Base-by-base conservation (phyloP, 2,329 filamentous ascomycete species). In the Calycina herbarum region DNA sequence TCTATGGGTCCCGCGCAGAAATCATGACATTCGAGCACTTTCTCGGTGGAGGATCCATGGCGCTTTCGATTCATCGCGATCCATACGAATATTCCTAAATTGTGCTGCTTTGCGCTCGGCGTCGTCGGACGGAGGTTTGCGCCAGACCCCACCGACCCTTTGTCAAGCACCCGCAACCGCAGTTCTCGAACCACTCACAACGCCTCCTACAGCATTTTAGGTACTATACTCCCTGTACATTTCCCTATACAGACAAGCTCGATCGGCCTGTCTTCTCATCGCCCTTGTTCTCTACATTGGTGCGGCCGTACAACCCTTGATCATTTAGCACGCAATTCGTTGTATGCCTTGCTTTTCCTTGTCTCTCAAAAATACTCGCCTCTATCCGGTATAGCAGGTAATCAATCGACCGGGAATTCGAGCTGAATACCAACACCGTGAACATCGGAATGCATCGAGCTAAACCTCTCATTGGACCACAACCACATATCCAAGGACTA, bases 91-190 rank as follows among this genome's bases (percentile, higher is more conserved):
- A 24, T 3, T 24, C 1, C 10, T 10, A 2, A 51, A 24, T 51
- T 51, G n/a, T 11, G 45, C n/a, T 27, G 45, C 3, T 48, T 48
- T 51, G n/a, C 38, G 45, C 61, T 61, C 61, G 66, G 67, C 65
- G 70, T 42, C 66, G 64, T 68, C 65, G 66, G 69, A 60, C 29
- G 35, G 57, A 51, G 11, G 58, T 33, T 59, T 29, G 35, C 20
- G 20, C 17, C 51, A 13, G 5, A 29, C 20, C 35, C 24, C 29
- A 59, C 29, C 13, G 33, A 38, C 57, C 15, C 27, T 35, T 24
- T 6, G 59, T 15, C 15, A 24, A 29, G 29, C 33, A 17, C 33
- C 57, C 17, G n/a, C 57, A 59, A 59, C 27, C 31, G 11, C 29
- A 31, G 3, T 31, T 31, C 29, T 31, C 29, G 31, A 15, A n/a